Percentiles rank a stretch among this genome's conserved stretches.
Conservation (phyloP, 768 basidiomycete genomes). For the Suillus paluster region DNA sequence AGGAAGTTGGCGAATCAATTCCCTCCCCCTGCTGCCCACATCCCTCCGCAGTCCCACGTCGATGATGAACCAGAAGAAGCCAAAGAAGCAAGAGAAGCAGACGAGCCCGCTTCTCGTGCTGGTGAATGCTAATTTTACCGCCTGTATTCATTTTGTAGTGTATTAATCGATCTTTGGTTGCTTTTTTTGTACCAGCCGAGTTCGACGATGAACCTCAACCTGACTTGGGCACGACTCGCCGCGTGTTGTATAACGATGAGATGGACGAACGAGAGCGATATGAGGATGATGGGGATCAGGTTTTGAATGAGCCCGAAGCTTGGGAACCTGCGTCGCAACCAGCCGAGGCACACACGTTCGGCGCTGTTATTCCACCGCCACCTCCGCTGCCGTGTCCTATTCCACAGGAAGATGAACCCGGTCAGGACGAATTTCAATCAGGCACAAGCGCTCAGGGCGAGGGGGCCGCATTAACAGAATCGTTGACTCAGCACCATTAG, state of each 20-base stretch:
- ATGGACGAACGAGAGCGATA: neutral
- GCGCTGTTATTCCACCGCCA: neutral
- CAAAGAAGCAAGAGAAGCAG: slow-evolving; percentile 20
- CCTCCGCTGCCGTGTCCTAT: neutral
- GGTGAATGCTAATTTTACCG: slow-evolving; percentile 48
- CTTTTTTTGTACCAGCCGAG: slow-evolving; percentile 9
- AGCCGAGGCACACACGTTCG: too few relatives aligned
- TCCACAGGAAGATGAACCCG: too few relatives aligned
- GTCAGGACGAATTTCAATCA: neutral
- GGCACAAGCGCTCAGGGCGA: neutral
- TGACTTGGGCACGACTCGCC: slow-evolving; percentile 5
- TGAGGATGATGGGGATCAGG: neutral
- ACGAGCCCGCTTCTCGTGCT: slow-evolving; percentile 26
- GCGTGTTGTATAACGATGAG: slow-evolving; percentile 3
- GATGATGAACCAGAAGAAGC: slow-evolving; percentile 23
- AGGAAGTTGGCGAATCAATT: slow-evolving; percentile 27
- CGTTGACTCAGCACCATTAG: neutral
- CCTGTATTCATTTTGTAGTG: slow-evolving; percentile 11
- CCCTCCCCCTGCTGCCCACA: slow-evolving; percentile 12
- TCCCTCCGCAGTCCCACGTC: slow-evolving; percentile 13
- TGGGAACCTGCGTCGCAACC: neutral
- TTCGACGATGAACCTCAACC: slow-evolving; percentile 9
- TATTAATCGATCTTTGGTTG: slow-evolving; percentile 33
- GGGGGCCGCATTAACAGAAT: neutral
- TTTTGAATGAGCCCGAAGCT: neutral